Percentiles rank a stretch among this genome's conserved stretches.
phyloP scores from a whole-genome alignment of 116 monocot species.

The Thalassia testudinum region DNA sequence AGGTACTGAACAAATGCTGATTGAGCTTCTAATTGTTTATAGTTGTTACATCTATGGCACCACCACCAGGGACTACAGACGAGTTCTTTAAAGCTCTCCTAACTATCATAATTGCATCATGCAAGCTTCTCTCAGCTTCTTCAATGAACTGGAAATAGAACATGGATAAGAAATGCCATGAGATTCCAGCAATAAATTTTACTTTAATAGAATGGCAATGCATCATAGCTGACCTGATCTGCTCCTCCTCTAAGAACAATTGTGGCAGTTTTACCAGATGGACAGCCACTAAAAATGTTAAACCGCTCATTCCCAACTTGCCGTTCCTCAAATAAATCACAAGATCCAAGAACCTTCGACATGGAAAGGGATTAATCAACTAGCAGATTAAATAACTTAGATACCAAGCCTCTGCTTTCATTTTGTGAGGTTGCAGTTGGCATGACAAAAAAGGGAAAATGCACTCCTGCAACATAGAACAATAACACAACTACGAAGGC shows the following conservation, averaged over 20 bases:
- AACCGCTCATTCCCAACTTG: conserved; percentile 98
- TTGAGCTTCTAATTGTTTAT: neutral
- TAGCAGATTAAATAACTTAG: neutral
- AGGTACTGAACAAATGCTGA: neutral
- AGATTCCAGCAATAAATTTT: neutral
- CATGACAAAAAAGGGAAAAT: no score
- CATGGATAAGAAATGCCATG: neutral
- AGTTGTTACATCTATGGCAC: conserved; percentile 91
- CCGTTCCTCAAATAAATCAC: conserved; percentile 89
- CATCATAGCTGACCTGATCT: conserved; percentile 50
- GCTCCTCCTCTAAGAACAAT: conserved; percentile 97
- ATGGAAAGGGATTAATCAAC: neutral
- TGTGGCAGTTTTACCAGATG: conserved; percentile 88
- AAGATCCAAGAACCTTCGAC: conserved; percentile 74
- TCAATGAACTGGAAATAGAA: conserved; percentile 69
- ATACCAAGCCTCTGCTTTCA: no score
- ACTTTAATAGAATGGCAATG: neutral
- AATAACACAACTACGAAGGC: no score
- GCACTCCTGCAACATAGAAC: no score
- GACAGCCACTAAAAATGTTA: conserved; percentile 95
- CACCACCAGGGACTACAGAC: conserved; percentile 91
- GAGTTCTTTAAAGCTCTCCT: conserved; percentile 97
- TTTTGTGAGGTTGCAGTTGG: no score
- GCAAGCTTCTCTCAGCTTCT: conserved; percentile 95
- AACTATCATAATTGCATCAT: conserved; percentile 99